phyloP scores from a whole-genome alignment of 108 stramenopile species.

The Cyclotella atomus region DNA sequence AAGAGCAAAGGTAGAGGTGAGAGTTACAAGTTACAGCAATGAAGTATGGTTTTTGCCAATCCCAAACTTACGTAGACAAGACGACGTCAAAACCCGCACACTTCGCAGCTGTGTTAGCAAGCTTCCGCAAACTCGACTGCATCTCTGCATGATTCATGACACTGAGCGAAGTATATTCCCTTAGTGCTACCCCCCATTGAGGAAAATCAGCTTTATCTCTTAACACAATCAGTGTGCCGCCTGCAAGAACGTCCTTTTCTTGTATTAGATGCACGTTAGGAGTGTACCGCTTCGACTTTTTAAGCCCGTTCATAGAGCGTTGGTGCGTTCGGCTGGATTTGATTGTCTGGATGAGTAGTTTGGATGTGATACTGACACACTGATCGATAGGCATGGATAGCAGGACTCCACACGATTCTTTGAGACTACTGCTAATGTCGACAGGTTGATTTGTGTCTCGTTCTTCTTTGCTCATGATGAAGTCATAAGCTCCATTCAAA shows the following conservation, averaged over 20 bases:
- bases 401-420: slow-evolving; percentile 28
- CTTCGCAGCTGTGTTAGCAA: slow-evolving; percentile 50
- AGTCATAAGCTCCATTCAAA: slow-evolving; percentile 33
- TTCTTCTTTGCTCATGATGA: slow-evolving; percentile 32
- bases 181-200: slow-evolving; percentile 60
- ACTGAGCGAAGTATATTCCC: slow-evolving; percentile 63
- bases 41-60: neutral
- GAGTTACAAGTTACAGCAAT: no score
- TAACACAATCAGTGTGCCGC: slow-evolving; percentile 63
- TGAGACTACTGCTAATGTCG: slow-evolving; percentile 5
- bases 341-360: slow-evolving; percentile 22
- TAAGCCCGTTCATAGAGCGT: slow-evolving; percentile 17
- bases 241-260: slow-evolving; percentile 26
- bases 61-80: neutral
- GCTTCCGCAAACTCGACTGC: slow-evolving; percentile 56
- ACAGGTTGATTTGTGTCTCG: neutral
- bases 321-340: slow-evolving; percentile 19
- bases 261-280: slow-evolving; percentile 16
- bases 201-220: slow-evolving; percentile 58
- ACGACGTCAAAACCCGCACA: slow-evolving; percentile 63
- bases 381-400: slow-evolving; percentile 35
- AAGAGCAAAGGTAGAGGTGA: slow-evolving; percentile 23
- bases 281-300: slow-evolving; percentile 12
- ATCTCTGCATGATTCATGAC: slow-evolving; percentile 67
- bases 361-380: slow-evolving; percentile 18